Evolutionary conservation across 2,329 filamentous ascomycete genomes (phyloP).

Genomic region (Fusarium marasasianum): DNA sequence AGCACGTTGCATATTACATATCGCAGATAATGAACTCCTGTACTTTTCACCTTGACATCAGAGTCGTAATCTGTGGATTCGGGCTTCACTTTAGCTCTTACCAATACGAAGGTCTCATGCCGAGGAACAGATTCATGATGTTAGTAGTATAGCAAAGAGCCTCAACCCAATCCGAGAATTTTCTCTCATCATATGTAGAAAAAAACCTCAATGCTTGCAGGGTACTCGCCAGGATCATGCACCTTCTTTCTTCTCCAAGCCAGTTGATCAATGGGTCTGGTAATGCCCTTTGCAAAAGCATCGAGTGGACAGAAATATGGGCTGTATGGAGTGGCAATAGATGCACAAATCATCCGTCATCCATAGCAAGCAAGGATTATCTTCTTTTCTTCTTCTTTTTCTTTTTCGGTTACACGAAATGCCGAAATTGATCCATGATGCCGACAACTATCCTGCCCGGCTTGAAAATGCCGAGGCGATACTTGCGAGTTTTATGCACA

Average conservation of each 20-base stretch:
- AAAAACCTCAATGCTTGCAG: conserved; percentile 2
- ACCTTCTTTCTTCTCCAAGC: neutral
- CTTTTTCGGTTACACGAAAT: conserved; percentile 1
- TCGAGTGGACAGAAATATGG: neutral
- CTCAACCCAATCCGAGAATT: neutral
- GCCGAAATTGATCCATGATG: conserved; percentile 14
- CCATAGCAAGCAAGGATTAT: conserved; percentile 1
- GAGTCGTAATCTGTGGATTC: neutral
- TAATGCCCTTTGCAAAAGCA: neutral
- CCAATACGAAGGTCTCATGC: neutral
- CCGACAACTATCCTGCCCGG: neutral
- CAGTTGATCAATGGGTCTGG: conserved; percentile 24
- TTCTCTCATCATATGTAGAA: neutral
- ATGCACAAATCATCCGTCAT: conserved; percentile 1
- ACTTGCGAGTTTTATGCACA: neutral
- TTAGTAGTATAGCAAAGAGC: neutral
- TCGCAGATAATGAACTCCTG: neutral
- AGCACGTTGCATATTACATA: neutral
- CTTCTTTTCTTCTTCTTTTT: neutral
- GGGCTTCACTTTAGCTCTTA: neutral
- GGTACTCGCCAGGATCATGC: conserved; percentile 15
- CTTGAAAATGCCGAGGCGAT: neutral
- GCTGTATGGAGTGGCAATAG: conserved; percentile 14
- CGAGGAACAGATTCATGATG: neutral
- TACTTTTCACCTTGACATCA: neutral